These are phyloP conservation scores for Selenicereus undatus DNA, from an alignment of 148 eudicot genomes.

Conservation along the genomic window DNA sequence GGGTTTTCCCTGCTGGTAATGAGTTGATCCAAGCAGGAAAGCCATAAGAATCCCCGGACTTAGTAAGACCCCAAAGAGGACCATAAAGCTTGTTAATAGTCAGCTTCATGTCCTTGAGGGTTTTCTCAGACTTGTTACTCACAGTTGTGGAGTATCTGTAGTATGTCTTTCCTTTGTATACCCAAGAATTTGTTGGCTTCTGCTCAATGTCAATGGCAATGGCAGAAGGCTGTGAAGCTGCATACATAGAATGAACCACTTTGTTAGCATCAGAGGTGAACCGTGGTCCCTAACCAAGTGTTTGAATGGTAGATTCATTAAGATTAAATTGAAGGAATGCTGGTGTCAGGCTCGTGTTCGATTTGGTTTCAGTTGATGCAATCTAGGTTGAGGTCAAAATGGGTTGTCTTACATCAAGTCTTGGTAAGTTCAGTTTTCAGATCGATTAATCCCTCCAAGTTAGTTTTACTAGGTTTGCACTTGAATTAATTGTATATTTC, in stretches of 20 bases:
- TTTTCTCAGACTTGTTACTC: conserved; percentile 77
- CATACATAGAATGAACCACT: conserved; percentile 15
- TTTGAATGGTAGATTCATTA: background rate
- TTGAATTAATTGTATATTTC: too few relatives aligned
- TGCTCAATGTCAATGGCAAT: conserved; percentile 53
- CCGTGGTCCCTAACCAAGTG: too few relatives aligned
- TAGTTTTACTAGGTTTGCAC: too few relatives aligned
- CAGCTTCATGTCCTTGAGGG: conserved; percentile 55
- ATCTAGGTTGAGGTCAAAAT: too few relatives aligned
- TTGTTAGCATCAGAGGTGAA: conserved; percentile 5
- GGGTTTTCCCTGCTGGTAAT: conserved; percentile 70
- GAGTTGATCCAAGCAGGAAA: conserved; percentile 76
- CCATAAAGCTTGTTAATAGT: conserved; percentile 69
- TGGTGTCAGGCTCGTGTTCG: too few relatives aligned
- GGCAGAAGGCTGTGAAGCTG: conserved; percentile 45
- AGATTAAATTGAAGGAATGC: too few relatives aligned
- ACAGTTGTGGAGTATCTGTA: conserved; percentile 69
- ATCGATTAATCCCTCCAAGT: too few relatives aligned
- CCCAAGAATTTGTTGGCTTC: conserved; percentile 68
- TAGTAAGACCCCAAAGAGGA: conserved; percentile 82
- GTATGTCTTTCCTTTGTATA: conserved; percentile 55
- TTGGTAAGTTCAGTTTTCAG: too few relatives aligned
- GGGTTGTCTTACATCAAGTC: too few relatives aligned
- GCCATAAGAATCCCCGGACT: conserved; percentile 47
- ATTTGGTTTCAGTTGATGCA: too few relatives aligned